Evolutionary conservation across 805 yeast species (phyloP).

Genomic region (Tetrapisispora phaffii): DNA sequence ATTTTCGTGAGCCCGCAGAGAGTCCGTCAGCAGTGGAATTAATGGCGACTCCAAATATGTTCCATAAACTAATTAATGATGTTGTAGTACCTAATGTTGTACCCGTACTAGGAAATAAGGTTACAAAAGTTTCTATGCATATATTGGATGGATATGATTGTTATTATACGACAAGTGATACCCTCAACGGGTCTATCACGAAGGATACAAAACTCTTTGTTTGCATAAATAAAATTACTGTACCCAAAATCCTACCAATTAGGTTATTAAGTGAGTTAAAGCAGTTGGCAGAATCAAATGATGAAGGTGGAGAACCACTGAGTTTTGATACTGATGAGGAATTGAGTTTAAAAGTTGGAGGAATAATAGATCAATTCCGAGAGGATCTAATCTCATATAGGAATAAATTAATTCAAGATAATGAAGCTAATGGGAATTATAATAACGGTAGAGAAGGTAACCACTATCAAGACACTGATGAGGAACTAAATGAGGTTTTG

Average conservation of each 20-base stretch:
- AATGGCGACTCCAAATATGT: slow-evolving; percentile 13
- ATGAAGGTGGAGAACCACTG: slow-evolving; percentile 3
- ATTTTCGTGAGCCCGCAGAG: not conserved
- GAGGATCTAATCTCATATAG: slow-evolving; percentile 22
- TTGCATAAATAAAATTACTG: slow-evolving; percentile 19
- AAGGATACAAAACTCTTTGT: slow-evolving; percentile 13
- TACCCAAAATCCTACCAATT: slow-evolving; percentile 28
- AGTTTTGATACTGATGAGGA: slow-evolving; percentile 16
- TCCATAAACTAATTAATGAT: slow-evolving; percentile 22
- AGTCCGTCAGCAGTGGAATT: slow-evolving; percentile 5
- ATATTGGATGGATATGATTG: slow-evolving; percentile 31
- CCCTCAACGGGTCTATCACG: not conserved
- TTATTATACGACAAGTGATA: slow-evolving; percentile 21
- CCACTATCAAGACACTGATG: slow-evolving; percentile 13
- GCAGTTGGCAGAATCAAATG: slow-evolving; percentile 3
- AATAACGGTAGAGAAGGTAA: not conserved
- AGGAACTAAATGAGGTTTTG: slow-evolving; percentile 25
- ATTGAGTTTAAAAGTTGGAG: slow-evolving; percentile 17
- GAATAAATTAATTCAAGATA: slow-evolving; percentile 5
- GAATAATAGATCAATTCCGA: slow-evolving; percentile 23
- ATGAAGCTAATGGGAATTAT: slow-evolving; percentile 1
- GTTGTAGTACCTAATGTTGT: slow-evolving; percentile 26
- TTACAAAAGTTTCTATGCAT: slow-evolving; percentile 24
- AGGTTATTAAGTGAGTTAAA: slow-evolving; percentile 26
- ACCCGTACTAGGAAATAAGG: slow-evolving; percentile 25